Base-by-base conservation (phyloP, 352 stramenopile genomes). In the Phytophthora litchii region DNA sequence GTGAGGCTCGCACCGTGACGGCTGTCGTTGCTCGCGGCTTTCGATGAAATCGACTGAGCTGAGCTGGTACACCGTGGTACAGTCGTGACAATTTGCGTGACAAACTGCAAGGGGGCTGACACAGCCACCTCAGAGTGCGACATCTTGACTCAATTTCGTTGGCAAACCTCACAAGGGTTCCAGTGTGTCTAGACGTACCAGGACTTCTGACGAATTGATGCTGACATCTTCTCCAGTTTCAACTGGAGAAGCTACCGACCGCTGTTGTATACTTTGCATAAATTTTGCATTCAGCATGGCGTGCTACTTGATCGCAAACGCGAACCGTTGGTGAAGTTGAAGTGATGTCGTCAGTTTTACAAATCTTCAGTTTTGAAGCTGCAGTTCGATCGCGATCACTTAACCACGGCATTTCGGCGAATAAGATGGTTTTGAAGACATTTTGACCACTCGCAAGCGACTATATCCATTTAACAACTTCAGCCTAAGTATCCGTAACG, bases 311-410 rank as follows among this genome's bases (percentile, higher is more conserved):
- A 42, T 14, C 34, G 13, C 23, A 50, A 3, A 21, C 9, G 13
- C 53, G 31, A 54, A 38, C 27, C 16, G 34, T 55, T 56, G 17
- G 42, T 60, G 44, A 57, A 56, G 52, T 58, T 62, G 44, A 61
- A 61, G 45, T 57, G 58, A 43, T 55, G 58, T 66, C 41, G 48
- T 60, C 49, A 54, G 49, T 54, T 48, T 14, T 27, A 27, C 59
- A 63, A 67, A 67, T 57, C 54, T 67, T 67, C 60, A 63, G 60
- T 59, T 5, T 66, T 54, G 50, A 66, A 54, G 41, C 34, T 53
- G 49, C 36, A 40, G 29, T 60, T 60, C 35, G 43, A 62, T 48
- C 35, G 13, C 34, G 48, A 55, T 37, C 35, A 19, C 21, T 56
- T 54, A 51, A 25, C 46, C 40, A 42, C 27, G 21, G 16, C 31